Conservation (phyloP, 352 stramenopile genomes). For the Pythium insidiosum region DNA sequence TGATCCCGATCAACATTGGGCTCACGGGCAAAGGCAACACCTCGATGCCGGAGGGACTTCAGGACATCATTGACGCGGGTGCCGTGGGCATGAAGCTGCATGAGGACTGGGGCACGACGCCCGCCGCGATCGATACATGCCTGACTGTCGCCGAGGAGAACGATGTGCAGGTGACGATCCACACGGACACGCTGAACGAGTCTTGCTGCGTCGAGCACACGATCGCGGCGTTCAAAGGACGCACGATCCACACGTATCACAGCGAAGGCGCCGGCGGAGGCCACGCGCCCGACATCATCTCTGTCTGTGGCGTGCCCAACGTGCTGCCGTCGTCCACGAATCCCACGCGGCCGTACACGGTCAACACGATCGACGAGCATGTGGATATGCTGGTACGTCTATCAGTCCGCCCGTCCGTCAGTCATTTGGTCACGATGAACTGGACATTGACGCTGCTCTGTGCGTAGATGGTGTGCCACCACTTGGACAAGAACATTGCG, state of each 20-base stretch:
- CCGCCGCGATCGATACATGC: slow-evolving; percentile 91
- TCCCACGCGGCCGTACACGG: slow-evolving; percentile 93
- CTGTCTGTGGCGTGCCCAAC: slow-evolving; percentile 89
- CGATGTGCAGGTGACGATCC: slow-evolving; percentile 95
- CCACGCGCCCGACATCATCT: slow-evolving; percentile 97
- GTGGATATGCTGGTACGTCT: slow-evolving; percentile 99
- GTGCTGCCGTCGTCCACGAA: slow-evolving; percentile 96
- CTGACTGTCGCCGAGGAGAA: slow-evolving; percentile 88
- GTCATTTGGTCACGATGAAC: too few relatives aligned
- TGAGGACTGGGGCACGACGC: slow-evolving; percentile 97
- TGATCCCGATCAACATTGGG: slow-evolving; percentile 94
- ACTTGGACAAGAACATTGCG: slow-evolving; percentile 93
- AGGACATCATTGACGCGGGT: slow-evolving; percentile 88
- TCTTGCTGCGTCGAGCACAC: slow-evolving; percentile 93
- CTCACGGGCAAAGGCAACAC: slow-evolving; percentile 97
- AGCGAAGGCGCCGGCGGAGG: slow-evolving; percentile 91
- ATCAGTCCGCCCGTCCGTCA: too few relatives aligned
- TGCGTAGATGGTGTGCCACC: slow-evolving; percentile 98
- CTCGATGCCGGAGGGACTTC: slow-evolving; percentile 69
- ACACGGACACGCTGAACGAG: slow-evolving; percentile 98
- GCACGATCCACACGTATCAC: slow-evolving; percentile 97
- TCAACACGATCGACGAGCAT: slow-evolving; percentile 98
- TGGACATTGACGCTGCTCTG: too few relatives aligned
- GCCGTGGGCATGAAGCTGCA: slow-evolving; percentile 96
- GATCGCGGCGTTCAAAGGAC: slow-evolving; percentile 92